A percentile compares a stretch with the other conserved stretches of the same genome.
Evolutionary conservation across 1,284 basidiomycete species (phyloP).

Genomic region (Chiua sp.): DNA sequence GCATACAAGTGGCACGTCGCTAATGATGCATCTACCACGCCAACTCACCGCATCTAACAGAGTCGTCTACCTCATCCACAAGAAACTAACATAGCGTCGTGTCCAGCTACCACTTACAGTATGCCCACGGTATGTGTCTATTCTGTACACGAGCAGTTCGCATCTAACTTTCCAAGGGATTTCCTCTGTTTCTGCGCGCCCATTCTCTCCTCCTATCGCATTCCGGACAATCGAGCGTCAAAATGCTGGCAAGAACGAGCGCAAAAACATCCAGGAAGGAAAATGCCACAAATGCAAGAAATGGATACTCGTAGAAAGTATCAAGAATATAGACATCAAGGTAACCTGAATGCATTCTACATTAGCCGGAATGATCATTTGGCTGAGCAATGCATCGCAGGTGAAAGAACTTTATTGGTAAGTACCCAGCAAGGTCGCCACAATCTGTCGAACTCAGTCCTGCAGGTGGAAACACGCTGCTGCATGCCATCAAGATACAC

Average conservation of each 20-base stretch:
- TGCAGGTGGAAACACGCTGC: conserved; percentile 85
- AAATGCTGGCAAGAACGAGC: conserved; percentile 62
- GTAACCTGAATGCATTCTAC: conserved; percentile 38
- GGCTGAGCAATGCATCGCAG: conserved; percentile 40
- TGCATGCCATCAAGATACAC: conserved; percentile 65
- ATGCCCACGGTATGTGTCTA: conserved; percentile 65
- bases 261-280: conserved; percentile 63
- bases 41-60: conserved; percentile 19
- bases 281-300: conserved; percentile 76
- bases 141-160: not conserved
- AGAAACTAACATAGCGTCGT: conserved; percentile 3
- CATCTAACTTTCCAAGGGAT: conserved; percentile 49
- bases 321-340: conserved; percentile 74
- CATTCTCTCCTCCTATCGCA: conserved; percentile 75
- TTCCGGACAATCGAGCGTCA: conserved; percentile 58
- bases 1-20: conserved; percentile 74
- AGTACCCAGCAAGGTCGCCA: conserved; percentile 22
- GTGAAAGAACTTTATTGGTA: conserved; percentile 79
- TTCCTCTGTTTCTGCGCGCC: conserved; percentile 61
- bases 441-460: conserved; percentile 10
- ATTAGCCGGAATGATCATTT: not conserved
- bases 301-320: conserved; percentile 73
- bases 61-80: conserved; percentile 14
- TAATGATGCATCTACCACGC: not conserved
- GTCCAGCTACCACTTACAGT: conserved; percentile 79